Percentiles rank a stretch among this genome's conserved stretches.
phyloP scores from a whole-genome alignment of 2,329 filamentous ascomycete species.

The Cucurbitaria berberidis region DNA sequence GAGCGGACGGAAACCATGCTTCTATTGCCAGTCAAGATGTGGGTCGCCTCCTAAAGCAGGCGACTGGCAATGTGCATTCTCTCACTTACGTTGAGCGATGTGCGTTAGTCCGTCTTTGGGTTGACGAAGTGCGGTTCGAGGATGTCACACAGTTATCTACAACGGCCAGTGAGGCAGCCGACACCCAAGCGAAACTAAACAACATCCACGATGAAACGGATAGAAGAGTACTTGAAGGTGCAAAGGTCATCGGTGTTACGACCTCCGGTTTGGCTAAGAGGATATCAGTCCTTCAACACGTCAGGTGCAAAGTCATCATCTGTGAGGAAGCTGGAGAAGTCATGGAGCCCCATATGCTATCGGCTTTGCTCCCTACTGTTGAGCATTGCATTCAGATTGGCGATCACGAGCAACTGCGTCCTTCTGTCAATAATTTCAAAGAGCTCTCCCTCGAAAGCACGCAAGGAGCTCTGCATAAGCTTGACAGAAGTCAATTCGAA shows the following conservation, averaged over 20 bases:
- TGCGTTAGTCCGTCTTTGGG: conserved; percentile 21
- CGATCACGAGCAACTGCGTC: conserved; percentile 67
- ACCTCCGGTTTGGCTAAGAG: conserved; percentile 66
- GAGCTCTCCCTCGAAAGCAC: conserved; percentile 60
- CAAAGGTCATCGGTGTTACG: conserved; percentile 64
- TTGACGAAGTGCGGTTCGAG: conserved; percentile 14
- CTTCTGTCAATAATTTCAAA: conserved; percentile 61
- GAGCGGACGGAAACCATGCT: background rate
- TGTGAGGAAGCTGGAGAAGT: conserved; percentile 75
- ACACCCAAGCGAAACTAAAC: conserved; percentile 12
- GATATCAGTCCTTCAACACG: conserved; percentile 55
- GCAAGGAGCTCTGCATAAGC: conserved; percentile 56
- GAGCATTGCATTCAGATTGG: conserved; percentile 70
- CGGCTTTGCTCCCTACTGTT: conserved; percentile 63
- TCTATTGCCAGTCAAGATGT: background rate
- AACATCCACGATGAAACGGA: conserved; percentile 49
- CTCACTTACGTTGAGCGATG: conserved; percentile 18
- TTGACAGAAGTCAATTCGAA: conserved; percentile 69
- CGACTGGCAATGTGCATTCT: conserved; percentile 9
- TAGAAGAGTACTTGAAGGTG: conserved; percentile 48
- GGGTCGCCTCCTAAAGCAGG: conserved; percentile 4
- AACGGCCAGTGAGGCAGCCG: conserved; percentile 9
- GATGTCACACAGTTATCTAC: conserved; percentile 22
- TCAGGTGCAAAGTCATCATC: conserved; percentile 64
- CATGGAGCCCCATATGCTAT: conserved; percentile 67